Conservation (phyloP, 1,139 yeast genomes). For the Meyerozyma athensensis region DNA sequence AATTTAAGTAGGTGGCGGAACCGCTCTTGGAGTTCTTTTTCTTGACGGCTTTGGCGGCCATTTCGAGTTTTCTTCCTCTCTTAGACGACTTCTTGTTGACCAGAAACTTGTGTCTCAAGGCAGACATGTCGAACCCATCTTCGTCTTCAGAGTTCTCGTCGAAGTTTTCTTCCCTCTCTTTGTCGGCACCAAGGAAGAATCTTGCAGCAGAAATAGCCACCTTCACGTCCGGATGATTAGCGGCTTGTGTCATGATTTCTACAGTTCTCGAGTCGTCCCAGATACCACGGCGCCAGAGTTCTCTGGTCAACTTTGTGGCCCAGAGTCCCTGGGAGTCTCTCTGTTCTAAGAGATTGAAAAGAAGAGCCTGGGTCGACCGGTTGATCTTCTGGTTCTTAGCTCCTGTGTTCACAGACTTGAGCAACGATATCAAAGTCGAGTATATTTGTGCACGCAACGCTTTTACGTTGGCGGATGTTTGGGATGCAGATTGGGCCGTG, state of each 20-base stretch:
- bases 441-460: conserved; percentile 80
- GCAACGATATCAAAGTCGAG: conserved; percentile 65
- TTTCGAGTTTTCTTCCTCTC: conserved; percentile 72
- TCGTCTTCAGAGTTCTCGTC: conserved; percentile 72
- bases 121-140: conserved; percentile 61
- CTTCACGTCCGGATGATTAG: conserved; percentile 80
- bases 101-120: conserved; percentile 73
- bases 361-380: conserved; percentile 82
- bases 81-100: conserved; percentile 81
- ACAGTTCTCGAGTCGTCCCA: conserved; percentile 98
- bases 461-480: conserved; percentile 57
- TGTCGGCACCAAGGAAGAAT: conserved; percentile 92
- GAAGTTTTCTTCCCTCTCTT: conserved; percentile 82
- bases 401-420: conserved; percentile 80
- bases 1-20: conserved; percentile 76
- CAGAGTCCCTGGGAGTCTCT: conserved; percentile 82
- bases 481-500: conserved; percentile 47
- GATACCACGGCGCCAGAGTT: conserved; percentile 93
- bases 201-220: conserved; percentile 86
- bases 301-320: conserved; percentile 95
- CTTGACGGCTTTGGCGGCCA: conserved; percentile 64
- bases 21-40: conserved; percentile 49
- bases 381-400: conserved; percentile 83
- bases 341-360: conserved; percentile 78
- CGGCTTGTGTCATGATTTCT: conserved; percentile 95